A percentile compares a stretch with the other conserved stretches of the same genome.
Conservation (phyloP, 169 alveolate species). For the Perkinsus marinus region DNA sequence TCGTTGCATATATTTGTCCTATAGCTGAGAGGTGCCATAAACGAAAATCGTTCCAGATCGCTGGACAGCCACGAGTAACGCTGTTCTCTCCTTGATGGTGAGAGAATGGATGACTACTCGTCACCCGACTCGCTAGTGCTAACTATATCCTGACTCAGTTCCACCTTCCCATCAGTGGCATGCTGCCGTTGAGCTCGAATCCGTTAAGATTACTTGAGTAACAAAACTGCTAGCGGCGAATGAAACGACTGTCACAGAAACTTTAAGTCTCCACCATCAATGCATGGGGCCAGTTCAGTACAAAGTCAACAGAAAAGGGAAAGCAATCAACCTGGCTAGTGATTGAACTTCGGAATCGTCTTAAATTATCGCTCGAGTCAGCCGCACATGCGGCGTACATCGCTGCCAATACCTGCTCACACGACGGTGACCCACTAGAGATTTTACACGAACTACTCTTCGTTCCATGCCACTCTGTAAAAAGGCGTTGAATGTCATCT, state of each 20-base stretch:
- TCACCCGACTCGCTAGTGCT: no score
- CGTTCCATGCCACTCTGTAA: not conserved
- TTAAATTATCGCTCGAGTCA: not conserved
- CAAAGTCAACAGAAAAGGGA: not conserved
- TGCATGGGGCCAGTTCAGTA: not conserved
- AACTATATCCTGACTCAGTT: no score
- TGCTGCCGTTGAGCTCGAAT: no score
- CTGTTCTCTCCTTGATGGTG: no score
- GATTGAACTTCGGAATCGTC: not conserved
- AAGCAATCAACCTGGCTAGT: not conserved
- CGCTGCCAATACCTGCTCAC: not conserved
- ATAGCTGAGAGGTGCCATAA: no score
- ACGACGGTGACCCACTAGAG: not conserved
- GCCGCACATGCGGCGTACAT: not conserved
- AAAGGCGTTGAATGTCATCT: not conserved
- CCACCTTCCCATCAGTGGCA: no score
- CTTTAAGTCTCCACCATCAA: not conserved
- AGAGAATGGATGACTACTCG: no score
- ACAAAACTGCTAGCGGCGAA: no score
- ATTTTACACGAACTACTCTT: not conserved
- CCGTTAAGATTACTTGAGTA: no score
- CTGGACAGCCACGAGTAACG: no score
- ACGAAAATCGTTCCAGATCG: no score
- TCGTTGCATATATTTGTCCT: no score
- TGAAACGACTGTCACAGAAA: not conserved